Base-by-base conservation (phyloP, 495 filamentous ascomycete species). In the Cenococcum geophilum region DNA sequence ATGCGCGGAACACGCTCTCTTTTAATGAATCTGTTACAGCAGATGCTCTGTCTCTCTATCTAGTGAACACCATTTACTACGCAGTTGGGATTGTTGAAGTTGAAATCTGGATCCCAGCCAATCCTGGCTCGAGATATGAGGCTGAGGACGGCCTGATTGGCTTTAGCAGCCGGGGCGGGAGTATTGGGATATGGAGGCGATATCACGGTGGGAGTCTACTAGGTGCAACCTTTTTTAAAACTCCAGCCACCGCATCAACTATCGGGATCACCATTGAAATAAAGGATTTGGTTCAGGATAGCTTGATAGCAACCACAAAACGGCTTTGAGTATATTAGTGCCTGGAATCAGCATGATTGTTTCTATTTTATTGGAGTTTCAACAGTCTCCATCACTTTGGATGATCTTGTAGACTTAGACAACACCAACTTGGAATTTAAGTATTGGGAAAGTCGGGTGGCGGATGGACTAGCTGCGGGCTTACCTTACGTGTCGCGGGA, bases 281-380 rank as follows among this genome's bases (percentile, higher is more conserved):
- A 48, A 55, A 57, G 10, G 42, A 66, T 49, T 62, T 74, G 20
- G 63, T 72, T 20, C 40, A 63, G 43, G 57, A 65, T 54, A 67
- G 66, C 27, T 67, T 75, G 43, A 47, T 43, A 23, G 25, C 52
- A 3, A 23, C 47, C 1, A 51, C 58, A 22, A 22, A 64, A 65
- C 50, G 68, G 65, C 22, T 69, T 63, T 20, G n/a, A 62, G 0
- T 74, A 64, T 37, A 62, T 74, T 10, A 55, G 57, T 49, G 55
- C 35, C 4, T 76, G 71, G 73, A 74, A 76, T 59, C 73, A 76
- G 55, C 73, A 76, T 58, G 72, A 76, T 59, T 76, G 75, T 62
- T 76, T 71, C 66, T 74, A 76, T 58, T 75, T 71, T 64, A 65
- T 76, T 52, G 68, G 64, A 57, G 72, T 74, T 0, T 66, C 73